Base-by-base conservation (phyloP, 257 asterid genomes). In the Petunia axillaris region DNA sequence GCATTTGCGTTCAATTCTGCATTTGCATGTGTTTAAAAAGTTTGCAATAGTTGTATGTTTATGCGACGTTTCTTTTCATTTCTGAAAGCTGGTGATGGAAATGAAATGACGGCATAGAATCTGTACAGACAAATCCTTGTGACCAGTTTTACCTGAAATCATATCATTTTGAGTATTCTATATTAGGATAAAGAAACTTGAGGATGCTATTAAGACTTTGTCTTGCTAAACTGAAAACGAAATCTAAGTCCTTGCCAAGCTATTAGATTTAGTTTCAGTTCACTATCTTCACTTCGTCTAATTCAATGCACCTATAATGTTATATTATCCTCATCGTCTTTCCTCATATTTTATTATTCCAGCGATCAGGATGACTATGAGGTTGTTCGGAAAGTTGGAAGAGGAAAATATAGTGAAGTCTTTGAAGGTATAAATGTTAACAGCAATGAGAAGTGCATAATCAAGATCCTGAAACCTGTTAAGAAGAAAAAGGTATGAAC, bases 321-420 rank as follows among this genome's bases (percentile, higher is more conserved):
- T 46, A 67, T 76, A 41, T 14, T 15, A 48, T 79, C 41, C 55
- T 75, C 75, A 52, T 73, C 75, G 53, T 81, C 60, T 76, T 65
- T 64, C 44, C 82, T 77, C 9, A 40, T 83, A 36, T 16, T 5
- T 39, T 82, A 52, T n/a, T 73, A 57, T 85, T 80, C 71, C 91
- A 94, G 98, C 10, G 97, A 90, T 76, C 97, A 94, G 85, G 98
- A 94, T 85, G 97, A 93, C 64, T 94, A 94, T 77, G 98, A 94
- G 87, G 93, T 94, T 63, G 97, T 94, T 81, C 95, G 98, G 55
- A 93, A 93, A 88, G 98, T 94, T 62, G 98, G 98, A 82, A 93
- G 98, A 88, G 98, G 98, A 53, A 94, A 94, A 82, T 94, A 94
- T 86, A 94, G 98, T 81, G 98, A 94, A 87, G 98, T 94, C 59